Percentiles rank a stretch among this genome's conserved stretches.
Conservation (phyloP, 1,284 basidiomycete genomes). For the Melampsora americana region DNA sequence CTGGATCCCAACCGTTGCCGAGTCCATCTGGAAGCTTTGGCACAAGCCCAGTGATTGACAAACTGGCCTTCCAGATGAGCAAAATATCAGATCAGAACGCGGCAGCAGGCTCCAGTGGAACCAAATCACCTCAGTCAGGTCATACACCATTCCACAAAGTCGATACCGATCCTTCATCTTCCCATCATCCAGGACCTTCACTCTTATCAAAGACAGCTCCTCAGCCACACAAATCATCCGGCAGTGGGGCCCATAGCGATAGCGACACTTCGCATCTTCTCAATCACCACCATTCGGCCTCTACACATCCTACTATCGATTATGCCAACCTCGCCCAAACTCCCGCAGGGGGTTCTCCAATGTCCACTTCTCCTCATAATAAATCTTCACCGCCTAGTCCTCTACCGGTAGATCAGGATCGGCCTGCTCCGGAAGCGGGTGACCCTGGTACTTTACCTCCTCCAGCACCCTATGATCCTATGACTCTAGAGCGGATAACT, state of each 20-base stretch:
- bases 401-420: conserved; percentile 12
- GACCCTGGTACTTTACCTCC: conserved; percentile 60
- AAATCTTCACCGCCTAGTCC: conserved; percentile 1
- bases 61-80: conserved; percentile 88
- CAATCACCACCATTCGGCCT: conserved; percentile 51
- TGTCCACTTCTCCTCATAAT: conserved; percentile 7
- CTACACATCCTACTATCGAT: conserved; percentile 52
- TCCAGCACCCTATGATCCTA: conserved; percentile 61
- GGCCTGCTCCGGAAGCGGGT: conserved; percentile 58
- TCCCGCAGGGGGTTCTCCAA: conserved; percentile 22
- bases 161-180: conserved; percentile 6
- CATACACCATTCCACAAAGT: neutral
- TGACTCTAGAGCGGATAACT: conserved; percentile 76
- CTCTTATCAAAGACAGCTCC: conserved; percentile 75
- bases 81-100: conserved; percentile 55
- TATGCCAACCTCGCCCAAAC: conserved; percentile 50
- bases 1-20: conserved; percentile 87
- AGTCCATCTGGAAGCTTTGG: conserved; percentile 70
- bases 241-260: conserved; percentile 44
- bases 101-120: conserved; percentile 26
- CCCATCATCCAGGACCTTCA: conserved; percentile 65
- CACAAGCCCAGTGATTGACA: conserved; percentile 77
- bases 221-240: conserved; percentile 44
- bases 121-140: conserved; percentile 44
- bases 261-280: conserved; percentile 21